Base-by-base conservation (phyloP, 805 yeast genomes). In the Zygosaccharomyces pseudorouxii region DNA sequence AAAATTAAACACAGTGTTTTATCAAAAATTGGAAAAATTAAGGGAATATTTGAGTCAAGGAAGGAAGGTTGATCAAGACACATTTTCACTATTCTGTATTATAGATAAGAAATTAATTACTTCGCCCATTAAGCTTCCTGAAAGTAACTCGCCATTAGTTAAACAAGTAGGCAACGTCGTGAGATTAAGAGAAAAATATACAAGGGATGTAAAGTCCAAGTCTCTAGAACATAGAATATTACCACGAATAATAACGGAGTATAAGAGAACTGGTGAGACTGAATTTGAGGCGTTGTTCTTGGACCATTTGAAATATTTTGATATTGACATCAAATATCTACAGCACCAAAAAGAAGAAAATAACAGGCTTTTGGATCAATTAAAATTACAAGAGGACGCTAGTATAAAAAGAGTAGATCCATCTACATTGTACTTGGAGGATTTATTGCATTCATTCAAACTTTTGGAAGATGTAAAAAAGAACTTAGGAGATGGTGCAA, bases 401-500 rank as follows among this genome's bases (percentile, higher is more conserved):
- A 35, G 16, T 2, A 30, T 43, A 11, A 52, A 44, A 46, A 50
- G 64, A 33, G 30, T 53, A 20, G 60, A 56, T 18, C 56, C 62
- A 4, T 31, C 44, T 3, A 49, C 56, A 29, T 31, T 60, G 22
- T 65, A 63, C 45, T 48, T 63, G 14, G 60, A 56, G 28, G 66
- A 65, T 27, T 49, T 59, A 42, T 54, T 54, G 25, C 45, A 58
- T 42, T 63, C 63, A 4, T 28, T 54, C 7, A 50, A 50, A 8
- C 47, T 77, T 42, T 84, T 72, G 57, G 64, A 73, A 25, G 87
- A 84, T 56, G 72, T 87, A 2, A 64, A 75, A 14, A 69, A 73
- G 4, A 84, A 86, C 59, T 62, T 88, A 23, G 75, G 75, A 27
- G 86, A 84, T 56, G 97, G 96, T 0, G 57, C 78, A 0, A 74